Base-by-base conservation (phyloP, 1,139 yeast species). In the Pichia sp. region DNA sequence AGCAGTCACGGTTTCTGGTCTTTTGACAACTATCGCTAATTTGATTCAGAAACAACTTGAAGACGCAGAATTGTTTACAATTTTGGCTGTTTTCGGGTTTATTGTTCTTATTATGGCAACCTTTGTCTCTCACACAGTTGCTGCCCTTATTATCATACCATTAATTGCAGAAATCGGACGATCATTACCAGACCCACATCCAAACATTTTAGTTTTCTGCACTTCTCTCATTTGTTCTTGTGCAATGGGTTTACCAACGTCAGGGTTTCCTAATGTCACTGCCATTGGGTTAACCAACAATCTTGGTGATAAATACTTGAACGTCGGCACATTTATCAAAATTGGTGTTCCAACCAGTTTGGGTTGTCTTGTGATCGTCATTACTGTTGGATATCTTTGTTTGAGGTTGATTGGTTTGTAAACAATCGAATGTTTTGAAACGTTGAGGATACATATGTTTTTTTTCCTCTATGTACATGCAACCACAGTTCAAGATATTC, bases 181-280 rank as follows among this genome's bases (percentile, higher is more conserved):
- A 23, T 76, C 84, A 29, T 75, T 92, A 72, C 81, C 84, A 13
- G 78, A 79, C 41, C 87, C 89, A 4, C 92, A 84, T 66, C 88
- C 93, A 19, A 74, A 80, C 54, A 70, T 90, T 53, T 74, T 92
- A 64, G 86, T 92, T 50, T 86, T 92, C 93, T 82, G 86, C 23
- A 79, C 95, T 15, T 93, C 96, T 0, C 75, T 92, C 63, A 72
- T 92, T 59, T 89, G 97, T 61, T 89, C 97, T 0, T 84, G 85
- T 50, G 98, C 97, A 3, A 92, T 92, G 97, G 97, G 95, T 10
- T 76, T 92, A 57, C 98, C 98, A 31, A 92, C 98, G 0, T 87
- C 96, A 1, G 98, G 98, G 0, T 92, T 92, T 79, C 98, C 98
- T 16, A 92, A 92, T 64, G 96, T 92, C 46, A 90, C 97, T 0